Evolutionary conservation across 2,329 filamentous ascomycete genomes (phyloP), one percentile per base, ranked within the genome.

Genomic region (Fusarium illudens): DNA sequence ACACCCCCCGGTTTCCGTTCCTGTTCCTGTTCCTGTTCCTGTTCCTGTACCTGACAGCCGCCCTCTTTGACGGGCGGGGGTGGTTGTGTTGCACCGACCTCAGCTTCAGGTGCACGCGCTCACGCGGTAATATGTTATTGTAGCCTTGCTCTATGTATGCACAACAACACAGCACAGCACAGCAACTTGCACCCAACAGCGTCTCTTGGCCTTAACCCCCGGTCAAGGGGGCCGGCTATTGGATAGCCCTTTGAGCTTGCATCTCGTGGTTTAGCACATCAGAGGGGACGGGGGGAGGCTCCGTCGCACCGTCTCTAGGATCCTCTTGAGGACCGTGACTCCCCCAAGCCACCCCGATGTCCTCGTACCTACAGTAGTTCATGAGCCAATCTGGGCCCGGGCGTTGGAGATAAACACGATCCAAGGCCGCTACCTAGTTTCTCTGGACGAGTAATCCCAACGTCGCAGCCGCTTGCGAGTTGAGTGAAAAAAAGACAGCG

Each of bases 81-180:
- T 27, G 62, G 60, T 70, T 59, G 64, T 57, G 71, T 73, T 73
- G 67, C 71, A 73, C 72, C 67, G 33, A 73, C 71, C 52, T 73
- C 71, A 73, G 71, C 71, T 73, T 73, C 71, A 73, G 71, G 71
- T 73, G 64, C 29, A 53, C 30, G 50, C 44, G 19, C 48, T 53
- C 52, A 50, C 59, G 50, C 49, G 39, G 60, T 60, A 65, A 64
- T 64, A 64, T 42, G 36, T 48, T 29, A 17, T 49, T 30, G 15
- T 42, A 37, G 33, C 34, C 33, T 39, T 42, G 44, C 50, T 30
- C 20, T 44, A 44, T 44, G 39, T 44, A 44, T 22, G 39, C 39
- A 44, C 39, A 44, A 44, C 39, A 44, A 44, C 39, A 6, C 15
- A 27, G 15, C 22, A 25, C 37, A 44, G 8, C 37, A 42, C 37